Base-by-base conservation (phyloP, 192 early-diverging fungal species). In the Backusella luteola region DNA sequence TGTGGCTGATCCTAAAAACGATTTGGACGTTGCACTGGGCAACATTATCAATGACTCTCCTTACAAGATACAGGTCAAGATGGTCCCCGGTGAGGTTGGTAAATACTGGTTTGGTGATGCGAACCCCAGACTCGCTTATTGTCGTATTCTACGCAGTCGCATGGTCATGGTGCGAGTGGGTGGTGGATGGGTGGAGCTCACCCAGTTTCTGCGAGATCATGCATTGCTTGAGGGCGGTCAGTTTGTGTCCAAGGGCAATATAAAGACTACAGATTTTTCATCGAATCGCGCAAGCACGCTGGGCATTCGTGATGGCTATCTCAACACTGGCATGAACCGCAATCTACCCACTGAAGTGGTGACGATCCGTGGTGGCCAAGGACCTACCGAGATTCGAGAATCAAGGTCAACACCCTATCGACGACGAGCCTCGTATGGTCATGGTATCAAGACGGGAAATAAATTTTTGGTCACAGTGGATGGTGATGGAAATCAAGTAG, bases 141-240 rank as follows among this genome's bases (percentile, higher is more conserved):
- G 90, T 63, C 89, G 89, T 71, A 87, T 90, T 26, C 72, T 91
- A 41, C 73, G 88, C 34, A 86, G 87, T 73, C 78, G 88, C 1
- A 86, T 87, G 85, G 89, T 91, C 42, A 91, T 91, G 90, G 90
- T 91, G 34, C 85, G 90, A 66, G 89, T 91, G 9, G 90, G 90
- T 34, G 90, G 90, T 73, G 90, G 89, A 49, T 90, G 89, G 89
- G 84, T 79, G 41, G 88, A 89, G 67, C 67, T 89, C 4, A 87
- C 88, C 23, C 85, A 87, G 84, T 89, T 79, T 23, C 34, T 79
- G n/a, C 29, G 73, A 34, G 77, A 79, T 6, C 77, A 79, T 52
- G 77, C 77, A 17, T 46, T 79, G 14, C 52, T 79, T 21, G 77
- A 79, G 71, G 72, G 73, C 1, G 66, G 77, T 6, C 67, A 76